A percentile compares a stretch with the other conserved stretches of the same genome.
phyloP scores from a whole-genome alignment of 495 filamentous ascomycete genomes.

The Lophium mytilinum region DNA sequence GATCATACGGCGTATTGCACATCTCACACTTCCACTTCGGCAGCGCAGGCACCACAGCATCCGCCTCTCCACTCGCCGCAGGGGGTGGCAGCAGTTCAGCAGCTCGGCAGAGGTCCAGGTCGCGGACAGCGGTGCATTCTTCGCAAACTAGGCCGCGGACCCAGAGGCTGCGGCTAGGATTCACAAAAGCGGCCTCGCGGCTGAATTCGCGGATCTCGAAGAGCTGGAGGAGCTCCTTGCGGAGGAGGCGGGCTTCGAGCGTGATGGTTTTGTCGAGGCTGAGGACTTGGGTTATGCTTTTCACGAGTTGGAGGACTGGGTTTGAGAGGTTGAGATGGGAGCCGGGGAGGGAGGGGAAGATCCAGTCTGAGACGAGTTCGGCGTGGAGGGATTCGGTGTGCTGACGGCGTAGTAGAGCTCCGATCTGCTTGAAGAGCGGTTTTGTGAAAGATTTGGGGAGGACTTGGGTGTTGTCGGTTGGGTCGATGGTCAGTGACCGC shows the following conservation, averaged over 20 bases:
- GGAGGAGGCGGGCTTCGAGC: slow-evolving; percentile 74
- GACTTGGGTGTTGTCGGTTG: slow-evolving; percentile 49
- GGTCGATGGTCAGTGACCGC: slow-evolving; percentile 45
- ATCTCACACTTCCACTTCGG: slow-evolving; percentile 66
- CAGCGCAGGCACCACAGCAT: slow-evolving; percentile 11
- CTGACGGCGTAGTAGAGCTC: slow-evolving; percentile 67
- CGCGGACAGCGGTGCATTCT: slow-evolving; percentile 77
- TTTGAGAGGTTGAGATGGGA: slow-evolving; percentile 61
- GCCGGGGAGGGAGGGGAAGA: slow-evolving; percentile 78
- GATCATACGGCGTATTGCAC: slow-evolving; percentile 68
- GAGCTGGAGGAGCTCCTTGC: slow-evolving; percentile 78
- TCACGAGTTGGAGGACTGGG: slow-evolving; percentile 82
- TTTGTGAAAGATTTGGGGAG: slow-evolving; percentile 75
- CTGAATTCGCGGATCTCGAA: slow-evolving; percentile 94
- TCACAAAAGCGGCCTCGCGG: slow-evolving; percentile 74
- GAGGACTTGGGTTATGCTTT: slow-evolving; percentile 82
- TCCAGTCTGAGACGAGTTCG: slow-evolving; percentile 77
- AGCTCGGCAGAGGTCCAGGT: slow-evolving; percentile 92
- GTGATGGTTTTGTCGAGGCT: slow-evolving; percentile 80
- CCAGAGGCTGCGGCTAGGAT: slow-evolving; percentile 68
- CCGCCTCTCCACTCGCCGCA: slow-evolving; percentile 35
- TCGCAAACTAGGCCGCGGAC: slow-evolving; percentile 73
- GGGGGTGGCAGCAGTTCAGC: slow-evolving; percentile 54
- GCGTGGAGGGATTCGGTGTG: slow-evolving; percentile 85
- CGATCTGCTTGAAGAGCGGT: slow-evolving; percentile 81